phyloP scores from a whole-genome alignment of 2,329 filamentous ascomycete genomes.

The Fusarium tanahbumbuense region DNA sequence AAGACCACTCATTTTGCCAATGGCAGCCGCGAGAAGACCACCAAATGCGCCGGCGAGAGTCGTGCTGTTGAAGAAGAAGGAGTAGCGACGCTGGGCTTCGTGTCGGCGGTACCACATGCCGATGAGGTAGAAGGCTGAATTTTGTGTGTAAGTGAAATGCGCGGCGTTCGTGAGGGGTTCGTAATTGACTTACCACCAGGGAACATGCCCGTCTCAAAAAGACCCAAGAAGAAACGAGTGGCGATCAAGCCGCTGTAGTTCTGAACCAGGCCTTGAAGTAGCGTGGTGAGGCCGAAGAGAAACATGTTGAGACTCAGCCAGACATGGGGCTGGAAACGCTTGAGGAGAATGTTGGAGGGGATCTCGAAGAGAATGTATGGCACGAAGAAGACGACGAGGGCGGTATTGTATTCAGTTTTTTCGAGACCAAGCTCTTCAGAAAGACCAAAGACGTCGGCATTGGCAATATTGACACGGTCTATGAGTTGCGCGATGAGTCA shows the following conservation, averaged over 20 bases:
- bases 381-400: conserved; percentile 83
- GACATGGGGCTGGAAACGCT: conserved; percentile 69
- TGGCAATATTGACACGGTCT: conserved; percentile 82
- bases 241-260: conserved; percentile 82
- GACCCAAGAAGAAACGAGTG: conserved; percentile 86
- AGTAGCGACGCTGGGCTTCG: conserved; percentile 92
- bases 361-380: conserved; percentile 81
- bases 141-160: conserved; percentile 53
- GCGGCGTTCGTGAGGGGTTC: neutral
- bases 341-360: conserved; percentile 74
- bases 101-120: conserved; percentile 90
- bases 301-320: conserved; percentile 89
- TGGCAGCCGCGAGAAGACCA: conserved; percentile 84
- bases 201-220: conserved; percentile 81
- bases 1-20: conserved; percentile 85
- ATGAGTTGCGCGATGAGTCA: neutral
- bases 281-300: conserved; percentile 79
- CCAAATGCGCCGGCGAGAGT: conserved; percentile 86
- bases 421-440: conserved; percentile 70
- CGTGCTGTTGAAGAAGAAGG: conserved; percentile 91
- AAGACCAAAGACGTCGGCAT: conserved; percentile 76
- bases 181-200: conserved; percentile 50
- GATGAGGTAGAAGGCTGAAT: conserved; percentile 72
- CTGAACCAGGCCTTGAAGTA: conserved; percentile 80
- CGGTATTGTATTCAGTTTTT: conserved; percentile 75